Evolutionary conservation across 2,329 filamentous ascomycete species (phyloP), one percentile per base, ranked within the genome.

Genomic region (Alternaria metachromatica): DNA sequence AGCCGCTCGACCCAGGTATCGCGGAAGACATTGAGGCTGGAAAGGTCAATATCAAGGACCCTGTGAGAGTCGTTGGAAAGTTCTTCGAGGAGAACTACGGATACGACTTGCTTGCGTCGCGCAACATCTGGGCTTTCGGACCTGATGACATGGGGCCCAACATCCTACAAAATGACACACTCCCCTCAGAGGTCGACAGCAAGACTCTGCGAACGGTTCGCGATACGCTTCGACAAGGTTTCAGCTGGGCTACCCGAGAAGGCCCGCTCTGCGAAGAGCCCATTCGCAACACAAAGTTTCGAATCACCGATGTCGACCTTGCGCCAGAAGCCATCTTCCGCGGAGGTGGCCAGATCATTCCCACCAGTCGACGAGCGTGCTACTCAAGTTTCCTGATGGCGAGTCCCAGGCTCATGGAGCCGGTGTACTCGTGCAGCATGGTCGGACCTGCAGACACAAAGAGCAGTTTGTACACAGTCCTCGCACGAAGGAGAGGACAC

Each of bases 371-470:
- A 58, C 89, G 96, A 60, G 94, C 96, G 11, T 95, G 96, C 81
- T 99, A 99, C 82, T 95, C 92, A 7, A 96, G 93, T 15, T 99
- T 99, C 85, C 86, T 99, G 51, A 97, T 98, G 93, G 95, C 96
- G 4, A 96, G 93, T 21, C 96, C 96, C 26, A 89, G 96, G 49
- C 87, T 99, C 28, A 98, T 99, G 94, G 96, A 99, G 81, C 96
- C 96, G 1, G 87, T 98, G 49, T 99, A 97, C 82, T 88, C 91
- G 5, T 95, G 95, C 73, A 93, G 92, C 45, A 97, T 98, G 88
- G 96, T 93, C 5, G 95, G 95, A 0, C 94, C 94, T 15, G 92
- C 96, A 62, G 93, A 96, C 76, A 92, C 93, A 0, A 93, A 97
- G 60, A 91, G 91, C 65, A 91, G 92, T 48, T 86, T 98, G 13